Base-by-base conservation (phyloP, 306 rosid genomes). In the Prinsepia uniflora region DNA sequence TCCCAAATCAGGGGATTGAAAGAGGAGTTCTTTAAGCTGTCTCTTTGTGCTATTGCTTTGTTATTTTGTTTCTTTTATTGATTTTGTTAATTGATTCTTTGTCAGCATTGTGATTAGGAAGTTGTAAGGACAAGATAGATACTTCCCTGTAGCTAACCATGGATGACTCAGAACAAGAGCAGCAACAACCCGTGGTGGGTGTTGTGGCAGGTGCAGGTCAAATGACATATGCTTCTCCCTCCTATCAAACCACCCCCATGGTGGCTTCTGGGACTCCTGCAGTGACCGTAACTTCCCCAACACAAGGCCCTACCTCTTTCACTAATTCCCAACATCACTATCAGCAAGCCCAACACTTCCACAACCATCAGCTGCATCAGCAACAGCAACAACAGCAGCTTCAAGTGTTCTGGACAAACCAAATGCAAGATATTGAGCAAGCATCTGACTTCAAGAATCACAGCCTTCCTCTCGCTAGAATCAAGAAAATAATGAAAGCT, bases 401-500 rank as follows among this genome's bases (percentile, higher is more conserved):
- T 77, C 96, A 91, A 65, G 53, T 79, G 76, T 88, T 91, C 48
- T 91, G 97, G 97, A 79, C 84, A 2, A 82, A 82, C 83, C 97
- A 91, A 85, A 76, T 85, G 90, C 96, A 88, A 77, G 96, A 88
- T 74, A 80, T 91, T 17, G 85, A 85, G 72, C 86, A 86, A 71
- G 82, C 90, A 42, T 34, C 73, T 15, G 92, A 85, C 84, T 91
- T 91, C 67, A 86, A 83, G 82, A 88, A 82, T 64, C 92, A 85
- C 65, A 86, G 82, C 67, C 79, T 91, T 8, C 97, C 97, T 0
- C 86, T 88, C 46, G 89, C 88, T 44, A 83, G 92, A 45, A 91
- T 91, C 17, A 91, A 85, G 73, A 91, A 82, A 68, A 91, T 91
- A 44, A 88, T 91, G 97, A 91, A 85, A 81, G 96, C 90, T n/a